phyloP scores from a whole-genome alignment of 1,139 yeast genomes.

The Geotrichum macrosporum region DNA sequence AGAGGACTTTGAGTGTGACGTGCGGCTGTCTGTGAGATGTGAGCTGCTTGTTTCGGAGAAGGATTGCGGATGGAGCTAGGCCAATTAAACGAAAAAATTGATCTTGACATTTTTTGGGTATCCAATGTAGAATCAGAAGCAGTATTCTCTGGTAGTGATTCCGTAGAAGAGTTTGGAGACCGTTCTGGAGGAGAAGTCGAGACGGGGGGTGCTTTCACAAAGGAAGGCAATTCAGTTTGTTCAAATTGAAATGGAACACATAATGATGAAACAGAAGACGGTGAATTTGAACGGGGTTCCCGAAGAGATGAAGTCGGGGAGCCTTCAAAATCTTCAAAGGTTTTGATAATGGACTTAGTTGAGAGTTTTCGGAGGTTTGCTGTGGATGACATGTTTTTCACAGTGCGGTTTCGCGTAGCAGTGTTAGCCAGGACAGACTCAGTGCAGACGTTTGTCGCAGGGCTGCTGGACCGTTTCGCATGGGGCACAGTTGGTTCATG shows the following conservation, averaged over 20 bases:
- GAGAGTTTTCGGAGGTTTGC: conserved; percentile 6
- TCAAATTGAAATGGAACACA: background rate
- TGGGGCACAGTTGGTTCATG: background rate
- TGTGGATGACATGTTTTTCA: conserved; percentile 1
- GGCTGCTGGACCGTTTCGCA: background rate
- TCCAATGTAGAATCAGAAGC: background rate
- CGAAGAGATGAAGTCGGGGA: conserved; percentile 4
- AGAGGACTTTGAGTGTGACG: conserved; percentile 12
- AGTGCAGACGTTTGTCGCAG: background rate
- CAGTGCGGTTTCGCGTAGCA: background rate
- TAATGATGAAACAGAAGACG: conserved; percentile 1
- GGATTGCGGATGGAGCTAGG: too few species aligned
- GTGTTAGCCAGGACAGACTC: background rate
- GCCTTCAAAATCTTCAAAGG: background rate
- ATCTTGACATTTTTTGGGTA: background rate
- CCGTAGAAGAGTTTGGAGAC: background rate
- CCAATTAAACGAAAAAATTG: background rate
- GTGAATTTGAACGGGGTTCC: conserved; percentile 1
- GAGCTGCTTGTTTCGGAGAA: background rate
- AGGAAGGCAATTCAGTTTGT: background rate
- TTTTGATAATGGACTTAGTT: background rate
- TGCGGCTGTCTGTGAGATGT: background rate
- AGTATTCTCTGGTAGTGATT: background rate
- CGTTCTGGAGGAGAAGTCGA: background rate
- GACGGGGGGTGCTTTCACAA: background rate